Conservation (phyloP, 225 moss, liverwort and hornwort species). For the Physcomitrellopsis africana region DNA sequence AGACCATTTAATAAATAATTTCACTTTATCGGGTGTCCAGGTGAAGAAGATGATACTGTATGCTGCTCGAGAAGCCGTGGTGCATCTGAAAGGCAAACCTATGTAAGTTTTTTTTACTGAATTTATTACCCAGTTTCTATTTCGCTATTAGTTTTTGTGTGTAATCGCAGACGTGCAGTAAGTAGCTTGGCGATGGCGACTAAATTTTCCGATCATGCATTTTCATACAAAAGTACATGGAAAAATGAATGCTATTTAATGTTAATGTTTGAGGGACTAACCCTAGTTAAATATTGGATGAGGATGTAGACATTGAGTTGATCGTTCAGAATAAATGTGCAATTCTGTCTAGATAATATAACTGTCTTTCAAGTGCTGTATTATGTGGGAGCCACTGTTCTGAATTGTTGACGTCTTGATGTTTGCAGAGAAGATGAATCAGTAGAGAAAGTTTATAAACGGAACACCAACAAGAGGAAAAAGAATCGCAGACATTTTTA, state of each 20-base stretch:
- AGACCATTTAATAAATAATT: background rate
- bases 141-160: background rate
- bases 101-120: slow-evolving; percentile 34
- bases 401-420: slow-evolving; percentile 4
- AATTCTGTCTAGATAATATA: background rate
- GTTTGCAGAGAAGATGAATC: slow-evolving; percentile 35
- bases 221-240: background rate
- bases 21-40: slow-evolving; percentile 41
- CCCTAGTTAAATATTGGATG: background rate
- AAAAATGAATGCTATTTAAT: background rate
- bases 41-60: slow-evolving; percentile 88
- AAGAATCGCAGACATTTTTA: slow-evolving; percentile 46
- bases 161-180: background rate
- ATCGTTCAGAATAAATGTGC: too few relatives aligned
- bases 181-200: background rate
- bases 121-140: slow-evolving; percentile 1
- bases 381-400: background rate
- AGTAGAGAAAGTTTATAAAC: slow-evolving; percentile 36
- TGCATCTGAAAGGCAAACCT: slow-evolving; percentile 45
- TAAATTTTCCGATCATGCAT: background rate
- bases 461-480: slow-evolving; percentile 42
- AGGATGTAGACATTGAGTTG: too few relatives aligned
- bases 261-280: background rate
- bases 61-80: slow-evolving; percentile 62
- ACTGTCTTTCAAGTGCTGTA: background rate